Base-by-base conservation (phyloP, 2,329 filamentous ascomycete species). In the Hymenoscyphus repandus region DNA sequence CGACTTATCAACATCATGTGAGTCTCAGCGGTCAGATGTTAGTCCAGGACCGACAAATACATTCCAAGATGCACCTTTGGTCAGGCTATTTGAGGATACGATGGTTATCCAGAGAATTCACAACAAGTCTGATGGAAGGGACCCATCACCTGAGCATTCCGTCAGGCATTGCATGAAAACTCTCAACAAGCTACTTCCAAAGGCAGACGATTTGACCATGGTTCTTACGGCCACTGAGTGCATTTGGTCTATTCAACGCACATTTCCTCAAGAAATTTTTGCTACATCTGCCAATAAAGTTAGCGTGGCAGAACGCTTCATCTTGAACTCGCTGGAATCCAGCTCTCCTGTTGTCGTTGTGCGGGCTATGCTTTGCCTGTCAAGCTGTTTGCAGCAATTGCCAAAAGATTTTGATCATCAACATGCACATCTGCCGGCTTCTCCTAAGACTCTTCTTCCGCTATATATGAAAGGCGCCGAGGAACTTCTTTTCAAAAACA, bases 401-500 rank as follows among this genome's bases (percentile, higher is more conserved):
- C 59, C 74, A 43, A 50, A 66, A 60, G 59, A 59, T 49, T 70
- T 62, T 56, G 68, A 64, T 57, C 18, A 11, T 17, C 74, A 58
- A 64, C 64, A 51, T 53, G 63, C 36, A 61, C 52, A 62, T 66
- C 55, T 66, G 52, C 64, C 70, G 64, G 56, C 72, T 60, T 52
- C 70, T 59, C 69, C 70, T 20, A 67, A 70, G 13, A 66, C 71
- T 22, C 68, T 75, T 40, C 65, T 76, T 17, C 70, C 76, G 37
- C 64, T 65, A 4, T 77, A 74, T 55, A 65, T 77, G 37, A 67
- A 69, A 20, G 65, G 69, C 15, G 72, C 77, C 13, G 71, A 37
- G 68, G 68, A 66, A 13, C 68, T 76, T 55, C 70, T 81, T 13
- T 62, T 74, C 11, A 67, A 69, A 11, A 72, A 77, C 47, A 75